Evolutionary conservation across 495 filamentous ascomycete genomes (phyloP).

Genomic region (Penicillium manginii): DNA sequence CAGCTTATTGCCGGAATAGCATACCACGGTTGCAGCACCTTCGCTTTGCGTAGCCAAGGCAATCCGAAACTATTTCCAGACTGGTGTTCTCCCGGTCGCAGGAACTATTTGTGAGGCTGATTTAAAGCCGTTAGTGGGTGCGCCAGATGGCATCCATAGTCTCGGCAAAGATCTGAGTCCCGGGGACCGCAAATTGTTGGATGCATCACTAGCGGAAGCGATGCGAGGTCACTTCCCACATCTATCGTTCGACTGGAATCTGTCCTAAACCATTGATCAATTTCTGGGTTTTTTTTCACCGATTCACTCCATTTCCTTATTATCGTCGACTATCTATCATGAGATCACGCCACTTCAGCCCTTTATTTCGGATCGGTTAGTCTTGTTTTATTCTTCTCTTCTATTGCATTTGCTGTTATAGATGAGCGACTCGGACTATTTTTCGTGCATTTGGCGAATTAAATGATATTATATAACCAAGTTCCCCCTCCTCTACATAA

Average conservation of each 20-base stretch:
- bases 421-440: neutral
- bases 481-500: neutral
- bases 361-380: neutral
- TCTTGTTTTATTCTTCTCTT: neutral
- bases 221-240: constrained; percentile 14
- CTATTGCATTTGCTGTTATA: neutral
- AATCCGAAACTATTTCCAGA: constrained; percentile 52
- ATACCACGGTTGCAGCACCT: constrained; percentile 48
- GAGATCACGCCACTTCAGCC: neutral
- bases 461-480: neutral
- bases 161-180: constrained; percentile 10
- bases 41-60: constrained; percentile 50
- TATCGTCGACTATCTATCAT: neutral
- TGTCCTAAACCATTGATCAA: neutral
- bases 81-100: constrained; percentile 45
- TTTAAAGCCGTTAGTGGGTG: constrained; percentile 35
- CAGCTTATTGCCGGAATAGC: constrained; percentile 31
- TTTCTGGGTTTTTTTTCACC: too few relatives aligned
- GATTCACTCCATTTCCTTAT: too few relatives aligned
- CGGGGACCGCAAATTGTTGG: constrained; percentile 26
- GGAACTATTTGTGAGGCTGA: constrained; percentile 48
- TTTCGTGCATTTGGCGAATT: neutral
- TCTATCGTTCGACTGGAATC: neutral
- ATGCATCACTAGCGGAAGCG: constrained; percentile 26
- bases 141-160: neutral